Evolutionary conservation across 2,329 filamentous ascomycete species (phyloP).

Genomic region (Xylaria hypoxylon): DNA sequence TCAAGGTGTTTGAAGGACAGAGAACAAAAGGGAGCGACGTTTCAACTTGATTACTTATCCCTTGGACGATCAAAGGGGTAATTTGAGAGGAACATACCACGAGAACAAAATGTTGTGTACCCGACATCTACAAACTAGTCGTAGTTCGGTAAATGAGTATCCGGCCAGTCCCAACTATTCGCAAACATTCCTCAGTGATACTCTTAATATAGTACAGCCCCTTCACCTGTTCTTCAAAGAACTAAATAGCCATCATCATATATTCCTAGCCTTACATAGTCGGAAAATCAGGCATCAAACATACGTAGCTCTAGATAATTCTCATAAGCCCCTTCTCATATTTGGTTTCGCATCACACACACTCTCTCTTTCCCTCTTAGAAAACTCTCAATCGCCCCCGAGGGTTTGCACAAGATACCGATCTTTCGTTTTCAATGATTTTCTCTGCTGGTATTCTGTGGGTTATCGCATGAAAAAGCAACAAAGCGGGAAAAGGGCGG

Average conservation of each 20-base stretch:
- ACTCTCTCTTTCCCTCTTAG: slow-evolving; percentile 47
- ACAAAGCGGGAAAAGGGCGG: slow-evolving; percentile 63
- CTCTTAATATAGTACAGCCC: too few relatives aligned
- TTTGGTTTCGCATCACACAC: too few relatives aligned
- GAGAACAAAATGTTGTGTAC: too few relatives aligned
- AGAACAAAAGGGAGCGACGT: neutral
- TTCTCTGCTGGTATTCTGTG: slow-evolving; percentile 48
- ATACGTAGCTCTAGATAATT: slow-evolving; percentile 39
- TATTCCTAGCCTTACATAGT: neutral
- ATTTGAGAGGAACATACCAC: neutral
- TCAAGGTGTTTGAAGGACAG: neutral
- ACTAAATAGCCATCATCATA: too few relatives aligned
- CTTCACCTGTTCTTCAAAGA: too few relatives aligned
- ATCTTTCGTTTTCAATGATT: slow-evolving; percentile 45
- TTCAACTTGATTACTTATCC: slow-evolving; percentile 3
- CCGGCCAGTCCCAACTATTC: too few relatives aligned
- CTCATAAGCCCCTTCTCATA: slow-evolving; percentile 50
- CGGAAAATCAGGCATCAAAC: neutral
- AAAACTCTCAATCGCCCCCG: slow-evolving; percentile 45
- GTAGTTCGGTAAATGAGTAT: too few relatives aligned
- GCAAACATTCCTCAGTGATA: too few relatives aligned
- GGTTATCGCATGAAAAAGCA: slow-evolving; percentile 59
- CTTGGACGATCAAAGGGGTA: neutral
- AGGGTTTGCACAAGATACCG: slow-evolving; percentile 47
- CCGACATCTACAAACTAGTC: too few relatives aligned